These are phyloP conservation scores for Enteropsectra breve DNA, from an alignment of 371 early-diverging fungal species.

Conservation along the genomic window DNA sequence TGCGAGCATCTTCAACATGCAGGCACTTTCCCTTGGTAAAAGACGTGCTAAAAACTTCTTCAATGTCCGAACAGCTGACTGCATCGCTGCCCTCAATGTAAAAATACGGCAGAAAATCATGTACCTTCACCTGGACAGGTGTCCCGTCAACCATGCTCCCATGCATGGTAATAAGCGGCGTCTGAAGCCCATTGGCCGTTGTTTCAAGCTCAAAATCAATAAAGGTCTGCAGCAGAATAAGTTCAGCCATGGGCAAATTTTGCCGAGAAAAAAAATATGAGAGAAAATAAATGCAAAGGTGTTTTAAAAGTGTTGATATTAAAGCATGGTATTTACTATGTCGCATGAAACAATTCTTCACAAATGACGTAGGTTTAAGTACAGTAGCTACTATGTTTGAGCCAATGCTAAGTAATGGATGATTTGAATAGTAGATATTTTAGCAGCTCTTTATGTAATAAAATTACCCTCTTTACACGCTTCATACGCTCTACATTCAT, in stretches of 20 bases:
- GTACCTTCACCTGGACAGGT: slow-evolving; percentile 77
- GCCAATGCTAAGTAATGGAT: too few relatives aligned
- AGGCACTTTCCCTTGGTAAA: slow-evolving; percentile 32
- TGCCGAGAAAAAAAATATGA: too few relatives aligned
- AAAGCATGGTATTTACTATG: too few relatives aligned
- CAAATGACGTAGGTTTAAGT: too few relatives aligned
- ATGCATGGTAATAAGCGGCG: slow-evolving; percentile 46
- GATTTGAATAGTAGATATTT: too few relatives aligned
- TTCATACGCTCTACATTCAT: too few relatives aligned
- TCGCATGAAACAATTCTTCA: too few relatives aligned
- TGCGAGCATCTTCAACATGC: slow-evolving; percentile 65
- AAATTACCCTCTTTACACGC: too few relatives aligned
- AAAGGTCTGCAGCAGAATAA: slow-evolving; percentile 50
- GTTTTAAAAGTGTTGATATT: too few relatives aligned
- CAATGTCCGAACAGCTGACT: slow-evolving; percentile 65
- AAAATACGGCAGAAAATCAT: slow-evolving; percentile 81
- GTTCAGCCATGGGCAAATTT: slow-evolving; percentile 36
- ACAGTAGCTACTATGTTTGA: too few relatives aligned
- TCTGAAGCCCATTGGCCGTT: background rate
- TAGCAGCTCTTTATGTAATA: too few relatives aligned
- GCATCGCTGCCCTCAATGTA: slow-evolving; percentile 66
- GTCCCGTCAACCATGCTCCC: slow-evolving; percentile 64
- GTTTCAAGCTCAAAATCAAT: slow-evolving; percentile 42
- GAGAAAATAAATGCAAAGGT: too few relatives aligned
- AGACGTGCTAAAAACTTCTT: slow-evolving; percentile 25